Percentiles rank a stretch among this genome's conserved stretches.
phyloP scores from a whole-genome alignment of 805 yeast species.

The baker's yeast (Saccharomyces cerevisiae) region DNA sequence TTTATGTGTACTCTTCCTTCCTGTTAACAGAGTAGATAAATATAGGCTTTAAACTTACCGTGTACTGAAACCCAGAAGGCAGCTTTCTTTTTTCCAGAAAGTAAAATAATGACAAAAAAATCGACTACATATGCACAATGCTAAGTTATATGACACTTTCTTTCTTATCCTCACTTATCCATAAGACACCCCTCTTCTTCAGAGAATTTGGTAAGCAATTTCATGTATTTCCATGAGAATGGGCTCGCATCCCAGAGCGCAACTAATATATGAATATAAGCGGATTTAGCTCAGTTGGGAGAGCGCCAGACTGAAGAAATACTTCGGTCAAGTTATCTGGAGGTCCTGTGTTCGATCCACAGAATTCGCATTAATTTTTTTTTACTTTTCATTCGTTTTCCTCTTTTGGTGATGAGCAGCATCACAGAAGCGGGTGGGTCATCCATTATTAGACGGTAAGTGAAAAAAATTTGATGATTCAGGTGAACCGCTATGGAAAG shows the following conservation, averaged over 20 bases:
- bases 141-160: background rate
- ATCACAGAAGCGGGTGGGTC: background rate
- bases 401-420: background rate
- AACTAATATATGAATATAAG: conserved; percentile 3
- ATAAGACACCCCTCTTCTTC: background rate
- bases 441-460: background rate
- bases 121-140: background rate
- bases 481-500: background rate
- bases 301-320: conserved; percentile 38
- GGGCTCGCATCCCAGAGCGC: background rate
- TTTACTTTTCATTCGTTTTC: background rate
- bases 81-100: background rate
- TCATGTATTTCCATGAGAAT: background rate
- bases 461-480: background rate
- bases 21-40: background rate
- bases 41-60: background rate
- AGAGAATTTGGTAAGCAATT: background rate
- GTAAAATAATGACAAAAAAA: background rate
- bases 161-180: background rate
- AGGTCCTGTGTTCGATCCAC: conserved; percentile 89
- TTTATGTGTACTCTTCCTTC: too few species aligned
- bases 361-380: conserved; percentile 45
- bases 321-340: conserved; percentile 35
- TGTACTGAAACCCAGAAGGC: background rate
- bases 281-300: conserved; percentile 40